These are phyloP conservation scores for Oldenlandia corymbosa DNA, from an alignment of 257 asterid genomes.

Conservation along the genomic window DNA sequence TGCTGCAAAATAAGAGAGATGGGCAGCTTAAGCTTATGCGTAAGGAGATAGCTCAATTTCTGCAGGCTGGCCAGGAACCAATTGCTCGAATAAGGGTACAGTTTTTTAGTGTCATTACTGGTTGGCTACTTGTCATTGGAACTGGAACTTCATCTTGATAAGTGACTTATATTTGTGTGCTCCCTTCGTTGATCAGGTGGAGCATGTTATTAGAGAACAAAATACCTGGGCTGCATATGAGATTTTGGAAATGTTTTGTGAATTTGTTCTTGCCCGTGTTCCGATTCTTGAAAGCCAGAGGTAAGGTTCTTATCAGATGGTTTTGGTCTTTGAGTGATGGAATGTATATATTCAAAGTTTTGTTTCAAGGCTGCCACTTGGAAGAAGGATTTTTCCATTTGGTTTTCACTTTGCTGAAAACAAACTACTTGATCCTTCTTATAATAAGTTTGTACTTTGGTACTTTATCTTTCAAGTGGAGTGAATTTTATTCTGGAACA, in stretches of 20 bases:
- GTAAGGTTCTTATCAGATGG: slow-evolving; percentile 25
- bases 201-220: slow-evolving; percentile 85
- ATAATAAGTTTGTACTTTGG: not conserved
- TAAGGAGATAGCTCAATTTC: slow-evolving; percentile 85
- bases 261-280: slow-evolving; percentile 74
- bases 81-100: slow-evolving; percentile 85
- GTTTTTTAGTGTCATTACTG: not conserved
- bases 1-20: slow-evolving; percentile 86
- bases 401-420: not conserved
- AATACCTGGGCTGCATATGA: slow-evolving; percentile 88
- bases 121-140: not conserved
- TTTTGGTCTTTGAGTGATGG: not conserved
- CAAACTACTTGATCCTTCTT: not conserved
- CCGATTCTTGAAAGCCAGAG: slow-evolving; percentile 84
- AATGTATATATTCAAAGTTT: not conserved
- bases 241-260: slow-evolving; percentile 75
- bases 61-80: slow-evolving; percentile 83
- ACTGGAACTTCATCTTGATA: not conserved
- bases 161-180: not conserved
- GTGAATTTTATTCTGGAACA: not conserved
- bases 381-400: not conserved
- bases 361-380: not conserved
- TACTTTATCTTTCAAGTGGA: not conserved
- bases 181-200: slow-evolving; percentile 57
- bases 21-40: slow-evolving; percentile 75